Evolutionary conservation across 2,329 filamentous ascomycete species (phyloP), one percentile per base, ranked within the genome.

Genomic region (Saccharata proteae): DNA sequence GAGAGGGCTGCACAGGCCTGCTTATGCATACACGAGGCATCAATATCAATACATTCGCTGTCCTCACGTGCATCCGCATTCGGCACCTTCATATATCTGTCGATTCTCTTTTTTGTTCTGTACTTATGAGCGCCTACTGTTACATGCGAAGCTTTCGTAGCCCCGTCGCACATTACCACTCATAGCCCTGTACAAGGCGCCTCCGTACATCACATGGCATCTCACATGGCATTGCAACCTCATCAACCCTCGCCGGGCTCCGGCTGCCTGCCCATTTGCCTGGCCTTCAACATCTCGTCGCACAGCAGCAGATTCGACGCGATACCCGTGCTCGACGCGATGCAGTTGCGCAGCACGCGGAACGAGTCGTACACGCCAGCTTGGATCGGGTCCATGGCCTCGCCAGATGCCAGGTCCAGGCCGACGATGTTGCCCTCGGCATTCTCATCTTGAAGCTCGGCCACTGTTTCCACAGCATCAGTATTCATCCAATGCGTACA

Each of bases 341-440:
- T 76, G 55, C 79, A 85, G 65, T 96, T 96, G 44, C 90, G 74
- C 47, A 98, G 60, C 20, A 98, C 90, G 36, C 90, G 74, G 74
- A 92, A 98, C 10, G 86, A 94, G 57, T 98, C 90, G 55, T 82
- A 98, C 6, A 98, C 80, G 46, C 90, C 90, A 53, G 82, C 81
- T 43, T 93, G 74, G 38, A 84, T 77, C 2, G 90, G 90, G 51
- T 96, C 90, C 86, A 96, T 96, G 2, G 88, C 80, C 51, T 90
- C 77, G 38, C 90, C 90, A 5, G 82, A 85, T 29, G 77, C 69
- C 34, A 98, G 67, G 53, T 96, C 80, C 41, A 98, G 64, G 13
- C 90, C 90, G 35, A 90, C 85, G 24, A 82, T 60, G 45, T 90
- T 82, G 35, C 88, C 88, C 19, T 94, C 81, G 6, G 68, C 65